Evolutionary conservation across 371 early-diverging fungal species (phyloP).

Genomic region (Zopfochytrium polystomum): DNA sequence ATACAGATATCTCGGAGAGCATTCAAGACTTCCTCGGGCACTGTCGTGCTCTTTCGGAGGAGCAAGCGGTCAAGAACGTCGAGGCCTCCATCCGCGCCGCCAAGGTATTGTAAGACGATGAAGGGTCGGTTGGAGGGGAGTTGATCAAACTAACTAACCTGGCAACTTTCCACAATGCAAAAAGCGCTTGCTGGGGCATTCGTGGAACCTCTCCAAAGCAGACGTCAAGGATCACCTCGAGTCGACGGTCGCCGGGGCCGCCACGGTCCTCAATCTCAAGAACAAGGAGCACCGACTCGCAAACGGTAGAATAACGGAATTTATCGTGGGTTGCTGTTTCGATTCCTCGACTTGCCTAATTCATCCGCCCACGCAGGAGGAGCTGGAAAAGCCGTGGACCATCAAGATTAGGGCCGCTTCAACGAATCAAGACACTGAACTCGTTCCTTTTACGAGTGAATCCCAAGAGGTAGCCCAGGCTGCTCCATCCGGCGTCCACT

Average conservation of each 20-base stretch:
- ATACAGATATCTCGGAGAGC: too few relatives aligned
- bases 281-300: slow-evolving; percentile 20
- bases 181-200: slow-evolving; percentile 25
- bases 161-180: too few relatives aligned
- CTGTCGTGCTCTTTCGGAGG: too few relatives aligned
- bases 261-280: background rate
- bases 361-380: too few relatives aligned
- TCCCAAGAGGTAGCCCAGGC: background rate
- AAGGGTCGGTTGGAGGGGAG: too few relatives aligned
- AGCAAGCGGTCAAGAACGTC: too few relatives aligned
- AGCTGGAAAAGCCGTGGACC: slow-evolving; percentile 31
- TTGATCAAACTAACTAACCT: too few relatives aligned
- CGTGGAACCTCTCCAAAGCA: slow-evolving; percentile 16
- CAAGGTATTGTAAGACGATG: too few relatives aligned
- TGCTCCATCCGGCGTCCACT: slow-evolving; percentile 8
- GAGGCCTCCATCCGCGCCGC: too few relatives aligned
- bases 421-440: background rate
- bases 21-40: too few relatives aligned
- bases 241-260: slow-evolving; percentile 9
- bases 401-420: slow-evolving; percentile 15
- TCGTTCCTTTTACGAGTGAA: background rate
- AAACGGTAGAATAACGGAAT: slow-evolving; percentile 18
- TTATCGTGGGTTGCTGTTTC: too few relatives aligned
- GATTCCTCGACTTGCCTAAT: too few relatives aligned
- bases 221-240: slow-evolving; percentile 20